Evolutionary conservation across 2,329 filamentous ascomycete species (phyloP), one percentile per base, ranked within the genome.

Genomic region (Diaporthe destruens): DNA sequence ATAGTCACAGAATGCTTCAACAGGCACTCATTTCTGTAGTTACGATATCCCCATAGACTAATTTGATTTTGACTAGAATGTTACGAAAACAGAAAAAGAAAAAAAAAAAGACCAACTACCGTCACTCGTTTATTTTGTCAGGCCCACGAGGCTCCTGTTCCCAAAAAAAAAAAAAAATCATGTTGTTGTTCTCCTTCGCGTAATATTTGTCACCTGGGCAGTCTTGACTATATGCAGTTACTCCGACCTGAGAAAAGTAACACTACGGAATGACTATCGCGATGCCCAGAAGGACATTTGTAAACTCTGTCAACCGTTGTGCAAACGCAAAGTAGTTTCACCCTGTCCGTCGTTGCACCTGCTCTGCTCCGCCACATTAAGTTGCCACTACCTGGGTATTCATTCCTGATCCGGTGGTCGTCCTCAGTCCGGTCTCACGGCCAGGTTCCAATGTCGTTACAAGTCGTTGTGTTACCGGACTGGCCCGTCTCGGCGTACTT

Each of bases 11-110:
- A 49, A 69, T 57, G 44, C 55, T 49, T 29, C 66, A 55, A 57
- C 66, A 57, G 53, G 66, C 66, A 57, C 53, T 69, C 66, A 49
- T 69, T 69, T 49, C 25, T 55, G 25, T n/a, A 32, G 49, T 57
- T 57, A 69, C 55, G 66, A 69, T 69, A 69, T 69, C 61, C 53
- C 59, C 34, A 49, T 57, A 71, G 59, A 71, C 34, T 57, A 54
- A 59, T 32, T 36, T 68, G 61, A 53, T 34, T 42, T 67, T 39
- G 54, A 42, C 54, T 69, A 57, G 66, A 69, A 49, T 54, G 20
- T 29, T 65, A 65, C 59, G 29, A 36, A 49, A 49, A 61, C 49
- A 20, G 29, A 63, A 63, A 51, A 44, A 49, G 42, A 63, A 47
- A 20, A 20, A 47, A 47, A 49, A 69, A 44, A 61, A 69, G 56